Percentiles rank a stretch among this genome's conserved stretches.
Evolutionary conservation across 805 yeast species (phyloP).

Genomic region (Jamesozyma spencerorum): DNA sequence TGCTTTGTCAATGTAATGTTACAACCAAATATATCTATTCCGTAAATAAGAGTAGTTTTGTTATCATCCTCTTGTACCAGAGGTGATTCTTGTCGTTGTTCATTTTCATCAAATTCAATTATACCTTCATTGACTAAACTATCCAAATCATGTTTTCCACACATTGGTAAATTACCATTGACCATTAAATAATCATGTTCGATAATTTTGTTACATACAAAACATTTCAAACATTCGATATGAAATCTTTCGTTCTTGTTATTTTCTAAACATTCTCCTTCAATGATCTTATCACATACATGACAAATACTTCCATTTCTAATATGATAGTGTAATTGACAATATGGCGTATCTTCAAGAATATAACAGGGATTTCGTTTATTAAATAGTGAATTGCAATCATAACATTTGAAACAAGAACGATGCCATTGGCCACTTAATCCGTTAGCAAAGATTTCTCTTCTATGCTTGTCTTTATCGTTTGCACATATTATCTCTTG

Average conservation of each 20-base stretch:
- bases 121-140: slow-evolving; percentile 2
- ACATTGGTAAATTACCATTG: slow-evolving; percentile 23
- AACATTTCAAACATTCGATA: slow-evolving; percentile 59
- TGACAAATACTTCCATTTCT: slow-evolving; percentile 68
- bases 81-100: too few relatives aligned
- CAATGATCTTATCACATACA: slow-evolving; percentile 66
- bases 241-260: slow-evolving; percentile 69
- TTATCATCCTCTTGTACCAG: too few relatives aligned
- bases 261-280: slow-evolving; percentile 83
- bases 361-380: slow-evolving; percentile 67
- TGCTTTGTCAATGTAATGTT: too few relatives aligned
- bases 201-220: slow-evolving; percentile 45
- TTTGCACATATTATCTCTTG: slow-evolving; percentile 33
- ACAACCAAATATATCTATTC: too few relatives aligned
- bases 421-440: slow-evolving; percentile 92
- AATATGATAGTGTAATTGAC: slow-evolving; percentile 66
- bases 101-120: not conserved
- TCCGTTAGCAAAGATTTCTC: slow-evolving; percentile 28
- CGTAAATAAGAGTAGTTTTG: too few relatives aligned
- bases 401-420: slow-evolving; percentile 66
- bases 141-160: slow-evolving; percentile 19
- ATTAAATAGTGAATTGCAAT: slow-evolving; percentile 49
- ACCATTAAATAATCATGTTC: slow-evolving; percentile 41
- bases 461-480: not conserved
- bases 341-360: slow-evolving; percentile 68